Percentiles rank a stretch among this genome's conserved stretches.
Evolutionary conservation across 139 green algal genomes (phyloP).

Genomic region (Desmodesmus armatus): DNA sequence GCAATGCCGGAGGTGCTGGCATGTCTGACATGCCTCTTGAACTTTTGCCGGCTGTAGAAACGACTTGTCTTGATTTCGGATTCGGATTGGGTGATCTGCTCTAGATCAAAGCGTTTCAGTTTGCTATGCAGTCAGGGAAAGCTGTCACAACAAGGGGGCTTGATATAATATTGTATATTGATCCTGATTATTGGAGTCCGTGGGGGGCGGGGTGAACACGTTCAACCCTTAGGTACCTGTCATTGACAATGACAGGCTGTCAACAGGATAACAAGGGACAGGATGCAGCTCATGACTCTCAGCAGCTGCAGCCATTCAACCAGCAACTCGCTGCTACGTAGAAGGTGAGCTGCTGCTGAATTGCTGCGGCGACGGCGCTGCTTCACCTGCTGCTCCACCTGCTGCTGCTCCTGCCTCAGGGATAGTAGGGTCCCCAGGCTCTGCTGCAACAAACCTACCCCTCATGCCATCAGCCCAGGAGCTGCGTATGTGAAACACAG

Average conservation of each 20-base stretch:
- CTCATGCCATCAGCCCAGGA: constrained; percentile 37
- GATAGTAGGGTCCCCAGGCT: neutral
- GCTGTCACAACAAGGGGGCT: neutral
- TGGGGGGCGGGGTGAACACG: too few relatives aligned
- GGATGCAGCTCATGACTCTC: neutral
- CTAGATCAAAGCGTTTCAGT: too few relatives aligned
- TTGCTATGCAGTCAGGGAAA: neutral
- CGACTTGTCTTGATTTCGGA: too few relatives aligned
- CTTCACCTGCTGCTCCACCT: neutral
- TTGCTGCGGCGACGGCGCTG: too few relatives aligned
- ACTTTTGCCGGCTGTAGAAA: too few relatives aligned
- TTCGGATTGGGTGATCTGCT: too few relatives aligned
- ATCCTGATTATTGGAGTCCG: too few relatives aligned
- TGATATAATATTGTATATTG: neutral
- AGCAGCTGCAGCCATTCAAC: constrained; percentile 9
- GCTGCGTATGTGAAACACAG: neutral
- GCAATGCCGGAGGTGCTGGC: neutral
- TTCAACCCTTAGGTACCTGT: too few relatives aligned
- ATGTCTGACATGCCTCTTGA: too few relatives aligned
- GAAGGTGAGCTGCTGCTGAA: too few relatives aligned
- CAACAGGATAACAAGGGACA: neutral
- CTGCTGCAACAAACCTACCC: neutral
- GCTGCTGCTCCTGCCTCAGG: constrained; percentile 7
- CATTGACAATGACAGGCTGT: neutral
- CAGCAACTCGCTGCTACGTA: too few relatives aligned